These are phyloP conservation scores for Annulohypoxylon stygium DNA, from an alignment of 495 filamentous ascomycete species.

Conservation along the genomic window DNA sequence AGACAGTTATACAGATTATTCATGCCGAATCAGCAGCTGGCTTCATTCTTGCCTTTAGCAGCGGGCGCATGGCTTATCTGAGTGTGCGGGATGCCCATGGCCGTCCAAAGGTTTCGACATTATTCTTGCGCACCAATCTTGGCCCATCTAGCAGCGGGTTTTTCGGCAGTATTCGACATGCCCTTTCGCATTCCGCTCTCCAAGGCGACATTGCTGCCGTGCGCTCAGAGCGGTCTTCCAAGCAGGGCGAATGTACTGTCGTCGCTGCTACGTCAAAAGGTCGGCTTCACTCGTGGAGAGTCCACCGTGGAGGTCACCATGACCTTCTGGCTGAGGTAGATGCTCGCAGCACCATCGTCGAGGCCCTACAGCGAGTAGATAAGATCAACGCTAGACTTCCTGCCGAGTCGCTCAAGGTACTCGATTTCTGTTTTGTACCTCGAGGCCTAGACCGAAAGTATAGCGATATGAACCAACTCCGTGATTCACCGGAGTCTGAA, in stretches of 20 bases:
- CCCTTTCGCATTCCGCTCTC: slow-evolving; percentile 71
- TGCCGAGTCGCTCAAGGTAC: slow-evolving; percentile 60
- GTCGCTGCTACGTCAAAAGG: slow-evolving; percentile 81
- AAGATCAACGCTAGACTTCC: slow-evolving; percentile 37
- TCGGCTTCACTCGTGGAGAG: slow-evolving; percentile 83
- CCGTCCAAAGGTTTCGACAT: slow-evolving; percentile 78
- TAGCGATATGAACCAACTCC: slow-evolving; percentile 57
- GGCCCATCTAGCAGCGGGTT: slow-evolving; percentile 69
- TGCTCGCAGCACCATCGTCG: slow-evolving; percentile 52
- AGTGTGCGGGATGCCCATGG: slow-evolving; percentile 87
- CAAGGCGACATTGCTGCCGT: slow-evolving; percentile 84
- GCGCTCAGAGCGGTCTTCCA: slow-evolving; percentile 72
- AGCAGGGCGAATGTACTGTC: slow-evolving; percentile 86
- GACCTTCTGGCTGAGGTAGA: slow-evolving; percentile 65
- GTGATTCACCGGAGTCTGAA: slow-evolving; percentile 55
- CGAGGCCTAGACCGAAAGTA: slow-evolving; percentile 58
- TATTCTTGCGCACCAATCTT: slow-evolving; percentile 75
- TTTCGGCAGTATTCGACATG: slow-evolving; percentile 81
- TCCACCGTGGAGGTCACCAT: slow-evolving; percentile 82
- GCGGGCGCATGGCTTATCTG: slow-evolving; percentile 86
- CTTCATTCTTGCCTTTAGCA: slow-evolving; percentile 84
- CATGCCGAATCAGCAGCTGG: slow-evolving; percentile 86
- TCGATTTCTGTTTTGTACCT: slow-evolving; percentile 64
- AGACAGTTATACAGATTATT: slow-evolving; percentile 79
- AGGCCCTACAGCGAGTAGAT: slow-evolving; percentile 53